Conservation (phyloP, 306 rosid genomes). For the Cyamopsis tetragonoloba region DNA sequence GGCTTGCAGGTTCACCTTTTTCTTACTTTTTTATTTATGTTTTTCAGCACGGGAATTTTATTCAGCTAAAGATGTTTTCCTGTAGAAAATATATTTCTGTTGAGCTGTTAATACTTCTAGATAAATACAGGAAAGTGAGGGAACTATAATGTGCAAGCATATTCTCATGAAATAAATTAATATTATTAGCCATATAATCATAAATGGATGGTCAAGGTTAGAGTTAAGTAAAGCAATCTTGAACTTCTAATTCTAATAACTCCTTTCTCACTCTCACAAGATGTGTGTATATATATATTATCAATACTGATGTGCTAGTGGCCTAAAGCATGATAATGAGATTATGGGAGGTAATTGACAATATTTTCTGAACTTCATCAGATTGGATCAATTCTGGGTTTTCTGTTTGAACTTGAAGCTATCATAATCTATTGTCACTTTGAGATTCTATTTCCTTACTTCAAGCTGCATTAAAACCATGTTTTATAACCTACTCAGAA, state of each 20-base stretch:
- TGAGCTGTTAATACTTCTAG: neutral
- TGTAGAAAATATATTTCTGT: neutral
- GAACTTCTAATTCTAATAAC: too few relatives aligned
- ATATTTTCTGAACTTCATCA: neutral
- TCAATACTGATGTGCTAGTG: neutral
- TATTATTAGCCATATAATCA: too few relatives aligned
- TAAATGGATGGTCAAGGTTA: neutral
- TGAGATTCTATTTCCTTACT: neutral
- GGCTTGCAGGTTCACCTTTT: constrained; percentile 75
- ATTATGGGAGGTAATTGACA: too few relatives aligned
- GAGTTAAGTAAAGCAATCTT: neutral
- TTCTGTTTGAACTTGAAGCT: constrained; percentile 8
- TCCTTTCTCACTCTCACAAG: too few relatives aligned
- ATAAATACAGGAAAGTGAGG: neutral
- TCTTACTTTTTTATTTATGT: neutral
- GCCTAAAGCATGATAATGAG: neutral
- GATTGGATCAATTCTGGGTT: neutral
- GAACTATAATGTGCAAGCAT: neutral
- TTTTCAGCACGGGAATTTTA: neutral
- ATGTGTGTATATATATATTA: too few relatives aligned
- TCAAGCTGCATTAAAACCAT: constrained; percentile 9
- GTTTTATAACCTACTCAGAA: neutral
- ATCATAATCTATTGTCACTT: neutral
- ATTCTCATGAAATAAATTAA: too few relatives aligned
- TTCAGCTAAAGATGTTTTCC: neutral